Conservation (phyloP, 2,329 filamentous ascomycete species). For the Hawksworthiomyces lignivorus region DNA sequence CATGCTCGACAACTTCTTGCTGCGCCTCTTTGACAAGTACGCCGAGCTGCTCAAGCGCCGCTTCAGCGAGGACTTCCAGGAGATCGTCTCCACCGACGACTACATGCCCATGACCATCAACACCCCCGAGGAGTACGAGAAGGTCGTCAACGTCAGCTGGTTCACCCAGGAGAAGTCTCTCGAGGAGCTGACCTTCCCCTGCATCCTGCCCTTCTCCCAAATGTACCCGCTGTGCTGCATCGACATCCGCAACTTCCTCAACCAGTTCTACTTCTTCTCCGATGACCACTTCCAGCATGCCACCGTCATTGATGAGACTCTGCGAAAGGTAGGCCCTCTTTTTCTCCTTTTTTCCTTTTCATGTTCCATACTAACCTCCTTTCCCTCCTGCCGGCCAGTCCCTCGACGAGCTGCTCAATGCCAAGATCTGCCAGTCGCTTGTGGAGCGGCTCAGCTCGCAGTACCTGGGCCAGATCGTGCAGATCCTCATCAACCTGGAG, state of each 20-base stretch:
- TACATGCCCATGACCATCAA: constrained; percentile 99
- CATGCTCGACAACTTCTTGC: constrained; percentile 72
- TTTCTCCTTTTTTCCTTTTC: neutral
- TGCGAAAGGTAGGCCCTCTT: constrained; percentile 55
- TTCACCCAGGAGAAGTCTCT: constrained; percentile 75
- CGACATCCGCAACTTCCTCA: constrained; percentile 93
- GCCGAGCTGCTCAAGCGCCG: constrained; percentile 81
- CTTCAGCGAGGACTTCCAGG: constrained; percentile 93
- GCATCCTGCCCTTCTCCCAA: constrained; percentile 93
- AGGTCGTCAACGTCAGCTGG: constrained; percentile 94
- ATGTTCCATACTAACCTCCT: constrained; percentile 2
- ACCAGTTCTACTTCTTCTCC: constrained; percentile 96
- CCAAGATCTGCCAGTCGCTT: constrained; percentile 84
- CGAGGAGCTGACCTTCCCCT: constrained; percentile 79
- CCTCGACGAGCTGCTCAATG: constrained; percentile 86
- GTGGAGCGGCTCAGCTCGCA: constrained; percentile 84
- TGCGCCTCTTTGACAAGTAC: constrained; percentile 91
- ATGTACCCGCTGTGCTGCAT: constrained; percentile 99
- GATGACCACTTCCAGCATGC: constrained; percentile 93
- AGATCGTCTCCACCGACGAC: constrained; percentile 86
- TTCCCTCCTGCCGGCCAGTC: constrained; percentile 45
- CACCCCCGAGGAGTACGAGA: constrained; percentile 83
- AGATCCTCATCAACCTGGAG: constrained; percentile 95
- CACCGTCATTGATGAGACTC: constrained; percentile 80
- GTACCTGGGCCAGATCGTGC: constrained; percentile 94